Evolutionary conservation across 2,329 filamentous ascomycete species (phyloP).

Genomic region (Coniochaeta hoffmannii): DNA sequence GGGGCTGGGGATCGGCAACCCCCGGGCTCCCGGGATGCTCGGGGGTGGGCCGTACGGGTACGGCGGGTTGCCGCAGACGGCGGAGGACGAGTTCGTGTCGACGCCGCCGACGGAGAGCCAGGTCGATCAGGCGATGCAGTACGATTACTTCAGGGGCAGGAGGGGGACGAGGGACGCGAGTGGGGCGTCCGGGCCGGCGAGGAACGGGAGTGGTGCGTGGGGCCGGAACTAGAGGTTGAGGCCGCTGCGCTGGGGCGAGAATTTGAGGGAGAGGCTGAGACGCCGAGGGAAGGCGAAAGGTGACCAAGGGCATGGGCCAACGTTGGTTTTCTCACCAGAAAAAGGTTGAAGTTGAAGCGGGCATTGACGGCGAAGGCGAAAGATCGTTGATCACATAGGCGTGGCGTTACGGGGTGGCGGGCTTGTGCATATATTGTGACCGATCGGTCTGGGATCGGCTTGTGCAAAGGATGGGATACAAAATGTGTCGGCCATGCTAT

Average conservation of each 20-base stretch:
- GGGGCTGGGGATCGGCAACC: conserved; percentile 16
- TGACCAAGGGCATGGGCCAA: not conserved
- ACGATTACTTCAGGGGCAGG: conserved; percentile 49
- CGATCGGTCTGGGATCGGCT: too few species aligned
- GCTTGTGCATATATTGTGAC: too few species aligned
- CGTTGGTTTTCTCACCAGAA: not conserved
- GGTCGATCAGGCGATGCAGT: conserved; percentile 33
- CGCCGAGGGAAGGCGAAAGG: not conserved
- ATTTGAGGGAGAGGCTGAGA: not conserved
- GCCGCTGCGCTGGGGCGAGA: not conserved
- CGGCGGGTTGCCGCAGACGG: conserved; percentile 48
- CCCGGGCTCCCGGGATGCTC: conserved; percentile 42
- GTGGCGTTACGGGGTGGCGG: not conserved
- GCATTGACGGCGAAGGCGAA: too few species aligned
- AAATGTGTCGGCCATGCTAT: too few species aligned
- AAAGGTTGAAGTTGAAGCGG: not conserved
- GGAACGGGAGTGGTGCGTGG: not conserved
- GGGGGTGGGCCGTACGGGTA: conserved; percentile 54
- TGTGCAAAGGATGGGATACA: too few species aligned
- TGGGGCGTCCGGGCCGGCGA: not conserved
- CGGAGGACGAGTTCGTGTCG: conserved; percentile 29
- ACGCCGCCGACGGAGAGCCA: conserved; percentile 12
- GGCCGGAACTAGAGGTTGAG: not conserved
- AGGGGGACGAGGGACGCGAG: conserved; percentile 4
- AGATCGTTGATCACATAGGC: not conserved